phyloP scores from a whole-genome alignment of 2,329 filamentous ascomycete genomes.

The Ceratocystis cubensis region DNA sequence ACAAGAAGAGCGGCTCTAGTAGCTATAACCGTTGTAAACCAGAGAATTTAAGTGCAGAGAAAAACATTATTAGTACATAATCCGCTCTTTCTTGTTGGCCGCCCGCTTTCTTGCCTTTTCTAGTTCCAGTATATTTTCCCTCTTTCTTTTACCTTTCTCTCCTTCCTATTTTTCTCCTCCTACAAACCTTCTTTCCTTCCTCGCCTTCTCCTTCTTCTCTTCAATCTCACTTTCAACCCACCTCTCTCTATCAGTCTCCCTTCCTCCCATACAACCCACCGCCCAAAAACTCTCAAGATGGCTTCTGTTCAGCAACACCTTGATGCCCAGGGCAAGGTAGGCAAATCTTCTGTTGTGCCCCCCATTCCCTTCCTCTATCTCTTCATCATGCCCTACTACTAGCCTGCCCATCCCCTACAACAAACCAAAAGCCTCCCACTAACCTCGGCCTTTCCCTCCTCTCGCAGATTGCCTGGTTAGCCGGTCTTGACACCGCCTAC shows the following conservation, averaged over 20 bases:
- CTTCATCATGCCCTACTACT: background rate
- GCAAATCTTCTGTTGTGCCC: slow-evolving; percentile 17
- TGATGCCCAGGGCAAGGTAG: slow-evolving; percentile 50
- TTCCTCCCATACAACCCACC: slow-evolving; percentile 1
- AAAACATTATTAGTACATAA: background rate
- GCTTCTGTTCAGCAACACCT: slow-evolving; percentile 72
- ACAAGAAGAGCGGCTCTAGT: background rate
- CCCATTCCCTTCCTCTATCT: background rate
- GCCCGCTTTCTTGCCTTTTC: slow-evolving; percentile 15
- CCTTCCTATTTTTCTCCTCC: slow-evolving; percentile 20
- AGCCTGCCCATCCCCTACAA: background rate
- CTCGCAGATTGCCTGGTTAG: slow-evolving; percentile 48
- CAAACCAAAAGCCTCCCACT: background rate
- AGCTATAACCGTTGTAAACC: background rate
- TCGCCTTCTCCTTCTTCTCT: slow-evolving; percentile 20
- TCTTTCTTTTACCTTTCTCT: slow-evolving; percentile 13
- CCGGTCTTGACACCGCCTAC: slow-evolving; percentile 75
- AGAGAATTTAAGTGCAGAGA: background rate
- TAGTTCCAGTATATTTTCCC: slow-evolving; percentile 10
- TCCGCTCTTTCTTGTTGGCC: slow-evolving; percentile 5
- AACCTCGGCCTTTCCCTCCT: background rate
- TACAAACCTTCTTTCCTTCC: slow-evolving; percentile 19
- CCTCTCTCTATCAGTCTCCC: slow-evolving; percentile 5
- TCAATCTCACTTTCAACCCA: background rate
- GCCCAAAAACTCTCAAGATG: slow-evolving; percentile 30